Percentiles rank a stretch among this genome's conserved stretches.
Evolutionary conservation across 352 stramenopile genomes (phyloP).

Genomic region (Phytophthora macrochlamydospora): DNA sequence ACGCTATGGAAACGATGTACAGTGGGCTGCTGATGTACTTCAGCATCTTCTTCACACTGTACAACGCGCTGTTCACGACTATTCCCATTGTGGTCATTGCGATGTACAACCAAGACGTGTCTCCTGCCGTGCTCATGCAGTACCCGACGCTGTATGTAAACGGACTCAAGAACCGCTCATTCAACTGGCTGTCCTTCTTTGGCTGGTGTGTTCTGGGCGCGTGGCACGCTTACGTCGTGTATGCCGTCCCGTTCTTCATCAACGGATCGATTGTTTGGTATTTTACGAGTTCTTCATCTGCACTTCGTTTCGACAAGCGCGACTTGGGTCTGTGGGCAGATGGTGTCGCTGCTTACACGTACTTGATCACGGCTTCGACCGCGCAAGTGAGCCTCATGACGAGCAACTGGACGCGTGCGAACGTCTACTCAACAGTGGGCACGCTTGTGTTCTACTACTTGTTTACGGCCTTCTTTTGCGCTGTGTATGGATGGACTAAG

Average conservation of each 20-base stretch:
- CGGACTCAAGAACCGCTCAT: constrained; percentile 87
- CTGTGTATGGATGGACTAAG: constrained; percentile 76
- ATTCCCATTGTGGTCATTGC: constrained; percentile 90
- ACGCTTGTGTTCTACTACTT: constrained; percentile 88
- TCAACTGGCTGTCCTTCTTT: constrained; percentile 91
- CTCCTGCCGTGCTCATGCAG: constrained; percentile 88
- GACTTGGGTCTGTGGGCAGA: constrained; percentile 82
- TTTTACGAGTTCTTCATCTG: constrained; percentile 60
- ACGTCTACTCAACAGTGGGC: constrained; percentile 74
- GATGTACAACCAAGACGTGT: constrained; percentile 92
- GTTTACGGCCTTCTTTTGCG: constrained; percentile 87
- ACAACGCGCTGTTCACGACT: constrained; percentile 90
- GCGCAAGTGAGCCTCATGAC: constrained; percentile 88
- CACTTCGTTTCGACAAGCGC: constrained; percentile 66
- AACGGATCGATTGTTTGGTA: constrained; percentile 88
- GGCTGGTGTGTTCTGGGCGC: constrained; percentile 83
- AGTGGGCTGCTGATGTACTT: constrained; percentile 90
- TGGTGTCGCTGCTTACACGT: constrained; percentile 85
- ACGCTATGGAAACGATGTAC: constrained; percentile 85
- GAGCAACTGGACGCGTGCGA: constrained; percentile 87
- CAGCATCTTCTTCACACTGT: constrained; percentile 90
- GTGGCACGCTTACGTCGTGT: constrained; percentile 91
- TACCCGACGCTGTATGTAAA: constrained; percentile 91
- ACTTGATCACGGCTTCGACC: constrained; percentile 86
- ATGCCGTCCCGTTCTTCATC: constrained; percentile 82